Conservation (phyloP, 768 basidiomycete genomes). For the Russula abietina region DNA sequence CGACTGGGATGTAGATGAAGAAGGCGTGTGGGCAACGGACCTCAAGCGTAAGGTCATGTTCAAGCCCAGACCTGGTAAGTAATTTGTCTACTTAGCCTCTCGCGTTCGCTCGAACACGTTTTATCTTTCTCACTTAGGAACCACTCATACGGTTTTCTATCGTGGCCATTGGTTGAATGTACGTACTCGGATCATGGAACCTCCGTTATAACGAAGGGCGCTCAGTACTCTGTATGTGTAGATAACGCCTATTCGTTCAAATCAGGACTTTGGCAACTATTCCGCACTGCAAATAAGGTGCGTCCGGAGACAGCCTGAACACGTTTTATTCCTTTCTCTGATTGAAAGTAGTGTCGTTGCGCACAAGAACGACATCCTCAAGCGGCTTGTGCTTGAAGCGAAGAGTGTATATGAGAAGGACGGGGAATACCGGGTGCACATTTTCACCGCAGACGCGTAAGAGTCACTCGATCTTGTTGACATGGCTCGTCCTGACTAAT, state of each 20-base stretch:
- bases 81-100: conserved; percentile 6
- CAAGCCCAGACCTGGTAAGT: conserved; percentile 71
- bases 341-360: conserved; percentile 61
- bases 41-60: conserved; percentile 74
- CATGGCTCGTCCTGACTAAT: conserved; percentile 19
- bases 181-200: conserved; percentile 27
- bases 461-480: conserved; percentile 30
- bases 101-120: conserved; percentile 4
- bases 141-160: conserved; percentile 88
- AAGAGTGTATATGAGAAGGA: conserved; percentile 89
- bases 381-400: conserved; percentile 82
- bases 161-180: conserved; percentile 84
- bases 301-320: conserved; percentile 23
- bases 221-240: conserved; percentile 28
- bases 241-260: conserved; percentile 77
- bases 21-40: conserved; percentile 52
- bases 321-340: conserved; percentile 8
- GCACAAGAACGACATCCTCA: conserved; percentile 83
- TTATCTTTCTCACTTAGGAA: conserved; percentile 43
- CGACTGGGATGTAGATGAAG: conserved; percentile 55
- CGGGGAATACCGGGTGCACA: conserved; percentile 83
- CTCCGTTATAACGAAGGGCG: conserved; percentile 22
- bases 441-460: conserved; percentile 85
- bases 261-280: conserved; percentile 66
- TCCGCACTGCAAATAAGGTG: conserved; percentile 77